Evolutionary conservation across 768 basidiomycete species (phyloP), one percentile per base, ranked within the genome.

Genomic region (Mycena pura): DNA sequence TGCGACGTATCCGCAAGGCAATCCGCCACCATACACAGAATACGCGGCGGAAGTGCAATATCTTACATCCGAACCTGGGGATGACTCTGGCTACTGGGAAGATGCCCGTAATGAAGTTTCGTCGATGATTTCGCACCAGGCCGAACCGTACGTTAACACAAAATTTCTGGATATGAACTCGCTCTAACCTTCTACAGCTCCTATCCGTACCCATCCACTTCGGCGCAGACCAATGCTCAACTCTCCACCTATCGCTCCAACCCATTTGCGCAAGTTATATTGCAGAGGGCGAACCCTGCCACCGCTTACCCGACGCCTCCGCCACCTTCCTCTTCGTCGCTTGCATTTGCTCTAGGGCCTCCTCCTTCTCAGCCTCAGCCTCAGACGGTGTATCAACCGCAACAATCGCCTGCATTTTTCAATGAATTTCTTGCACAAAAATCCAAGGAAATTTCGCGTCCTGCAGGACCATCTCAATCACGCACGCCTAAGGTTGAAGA

Each of bases 271-370:
- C 86, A 86, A 57, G 84, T 89, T 3, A 68, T 93, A 22, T 81
- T 91, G 52, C 89, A 89, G 57, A 84, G 84, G 14, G 82, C 84
- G 29, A 73, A 80, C 4, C 86, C 90, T n/a, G 80, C 80, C 17
- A 77, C 81, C 4, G 81, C 85, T 2, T 92, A 92, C 74, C 90
- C 90, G 3, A 90, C 90, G 2, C 88, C 88, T 22, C 88, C 90
- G 1, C 86, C 85, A 17, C 88, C 88, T 1, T 82, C 82, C 1
- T 89, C 90, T 1, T 92, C 91, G 15, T 92, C 91, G 13, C 83
- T 92, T 56, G 91, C 91, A 5, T 81, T 81, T 71, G 92, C 92
- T 3, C 82, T 93, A 22, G 90, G 88, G 6, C 67, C 61, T 50
- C 50, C 38, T 54, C 58, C 69, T 50, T 47, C 38, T 54, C 58